Conservation (phyloP, 495 filamentous ascomycete species). For the Tuber brumale region DNA sequence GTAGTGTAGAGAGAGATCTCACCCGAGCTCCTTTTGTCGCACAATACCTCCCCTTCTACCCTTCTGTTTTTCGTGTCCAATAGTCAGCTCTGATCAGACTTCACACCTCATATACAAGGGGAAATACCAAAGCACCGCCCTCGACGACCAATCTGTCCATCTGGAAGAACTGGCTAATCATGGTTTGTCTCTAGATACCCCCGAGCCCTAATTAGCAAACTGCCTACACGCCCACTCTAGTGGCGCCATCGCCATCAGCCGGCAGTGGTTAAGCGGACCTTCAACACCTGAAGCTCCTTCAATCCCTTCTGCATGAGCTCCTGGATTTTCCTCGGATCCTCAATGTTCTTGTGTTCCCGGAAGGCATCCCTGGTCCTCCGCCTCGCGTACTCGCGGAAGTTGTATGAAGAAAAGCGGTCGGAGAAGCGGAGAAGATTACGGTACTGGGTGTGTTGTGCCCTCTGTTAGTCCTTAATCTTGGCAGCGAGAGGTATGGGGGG, state of each 20-base stretch:
- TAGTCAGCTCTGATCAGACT: slow-evolving; percentile 8
- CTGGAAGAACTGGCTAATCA: slow-evolving; percentile 91
- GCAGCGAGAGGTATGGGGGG: not conserved
- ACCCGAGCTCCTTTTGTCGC: slow-evolving; percentile 78
- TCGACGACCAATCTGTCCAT: slow-evolving; percentile 88
- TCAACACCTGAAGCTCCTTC: slow-evolving; percentile 80
- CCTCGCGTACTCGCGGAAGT: slow-evolving; percentile 93
- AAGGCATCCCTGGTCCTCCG: slow-evolving; percentile 84
- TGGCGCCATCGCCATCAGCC: not conserved
- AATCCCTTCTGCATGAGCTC: slow-evolving; percentile 83
- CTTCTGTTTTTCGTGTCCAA: slow-evolving; percentile 63
- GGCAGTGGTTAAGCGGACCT: slow-evolving; percentile 52
- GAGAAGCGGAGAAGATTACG: slow-evolving; percentile 84
- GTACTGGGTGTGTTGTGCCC: slow-evolving; percentile 53
- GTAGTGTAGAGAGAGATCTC: slow-evolving; percentile 39
- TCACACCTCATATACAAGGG: not conserved
- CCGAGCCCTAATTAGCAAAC: slow-evolving; percentile 14
- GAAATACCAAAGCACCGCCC: slow-evolving; percentile 46
- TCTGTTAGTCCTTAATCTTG: not conserved
- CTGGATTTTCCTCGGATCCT: slow-evolving; percentile 69
- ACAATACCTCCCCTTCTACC: slow-evolving; percentile 62
- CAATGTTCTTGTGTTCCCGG: slow-evolving; percentile 62
- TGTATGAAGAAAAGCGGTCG: slow-evolving; percentile 83
- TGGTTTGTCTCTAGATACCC: slow-evolving; percentile 72
- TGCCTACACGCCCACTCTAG: not conserved